Base-by-base conservation (phyloP, 441 rosid species). In the Macaranga tanarius region DNA sequence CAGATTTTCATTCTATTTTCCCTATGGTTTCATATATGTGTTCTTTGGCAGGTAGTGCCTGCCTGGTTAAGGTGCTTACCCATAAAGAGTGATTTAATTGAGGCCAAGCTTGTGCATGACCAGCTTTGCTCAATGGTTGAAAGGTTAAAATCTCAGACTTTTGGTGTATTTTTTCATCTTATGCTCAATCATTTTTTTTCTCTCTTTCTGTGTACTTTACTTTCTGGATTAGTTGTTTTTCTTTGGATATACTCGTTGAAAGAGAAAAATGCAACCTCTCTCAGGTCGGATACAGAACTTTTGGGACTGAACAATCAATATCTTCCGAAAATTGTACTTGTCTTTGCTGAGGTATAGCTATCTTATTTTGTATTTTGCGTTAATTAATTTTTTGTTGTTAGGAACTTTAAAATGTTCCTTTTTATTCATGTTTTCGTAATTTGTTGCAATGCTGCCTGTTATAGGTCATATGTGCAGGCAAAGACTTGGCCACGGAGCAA, bases 41-140 rank as follows among this genome's bases (percentile, higher is more conserved):
- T 8, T 61, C 10, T 20, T 70, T 74, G 58, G 69, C 80, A 96
- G 99, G 93, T 96, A 65, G 79, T 96, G 70, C 98, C 97, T 51
- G 97, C 99, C 34, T 96, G 99, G 99, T 86, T 96, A 84, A 92
- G 90, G 82, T 90, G 97, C 84, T 87, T 96, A 79, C 99, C 99
- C 6, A 79, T 96, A 61, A 85, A 86, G 80, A 95, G 92, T 66
- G 99, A 96, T 82, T 82, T 92, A 71, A 90, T 92, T 62, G 99
- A 96, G 86, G 99, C 99, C 75, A 93, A 96, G 83, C 85, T 86
- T 73, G 99, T 93, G 76, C 97, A 93, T 66, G 97, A 92, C 15
- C 96, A 92, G 85, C 99, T 96, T 67, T 96, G 98, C 80, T 84
- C 89, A 63, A 90, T 96, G 99, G 96, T 92, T 62, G 99, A 96